Evolutionary conservation across 2,329 filamentous ascomycete species (phyloP).

Genomic region (Gnomoniopsis sp.): DNA sequence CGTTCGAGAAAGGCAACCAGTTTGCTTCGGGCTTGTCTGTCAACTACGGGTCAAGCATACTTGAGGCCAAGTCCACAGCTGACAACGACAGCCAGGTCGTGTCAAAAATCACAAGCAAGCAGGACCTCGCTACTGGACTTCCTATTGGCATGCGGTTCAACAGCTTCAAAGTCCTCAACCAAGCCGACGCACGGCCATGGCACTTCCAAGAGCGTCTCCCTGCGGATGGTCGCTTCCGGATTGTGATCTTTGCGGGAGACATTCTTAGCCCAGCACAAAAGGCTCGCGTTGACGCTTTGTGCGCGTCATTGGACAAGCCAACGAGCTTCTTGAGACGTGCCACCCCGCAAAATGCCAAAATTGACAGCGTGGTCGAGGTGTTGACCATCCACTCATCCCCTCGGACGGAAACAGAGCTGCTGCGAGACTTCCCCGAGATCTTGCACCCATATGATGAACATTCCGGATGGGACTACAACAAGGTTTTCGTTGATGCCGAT

Average conservation of each 20-base stretch:
- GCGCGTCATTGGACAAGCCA: slow-evolving; percentile 35
- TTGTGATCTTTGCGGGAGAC: slow-evolving; percentile 61
- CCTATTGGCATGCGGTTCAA: slow-evolving; percentile 56
- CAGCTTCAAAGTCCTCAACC: slow-evolving; percentile 57
- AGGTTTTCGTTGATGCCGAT: slow-evolving; percentile 52
- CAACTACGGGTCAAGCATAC: slow-evolving; percentile 53
- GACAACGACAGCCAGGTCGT: slow-evolving; percentile 24
- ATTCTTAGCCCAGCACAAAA: slow-evolving; percentile 42
- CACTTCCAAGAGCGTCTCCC: slow-evolving; percentile 54
- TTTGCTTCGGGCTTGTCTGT: slow-evolving; percentile 48
- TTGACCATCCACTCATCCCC: slow-evolving; percentile 57
- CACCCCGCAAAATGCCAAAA: slow-evolving; percentile 29
- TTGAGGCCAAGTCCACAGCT: slow-evolving; percentile 48
- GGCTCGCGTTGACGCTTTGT: slow-evolving; percentile 43
- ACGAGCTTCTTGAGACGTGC: slow-evolving; percentile 35
- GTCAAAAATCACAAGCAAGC: slow-evolving; percentile 11
- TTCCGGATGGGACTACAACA: slow-evolving; percentile 53
- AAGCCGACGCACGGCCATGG: slow-evolving; percentile 52
- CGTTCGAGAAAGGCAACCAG: slow-evolving; percentile 56
- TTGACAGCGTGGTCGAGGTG: slow-evolving; percentile 49
- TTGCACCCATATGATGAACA: slow-evolving; percentile 44
- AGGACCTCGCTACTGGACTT: slow-evolving; percentile 40
- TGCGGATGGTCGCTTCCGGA: slow-evolving; percentile 53
- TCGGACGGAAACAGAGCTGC: slow-evolving; percentile 44
- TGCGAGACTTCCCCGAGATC: slow-evolving; percentile 46